Base-by-base conservation (phyloP, 345 rosid genomes). In the Eucalyptus marginata region DNA sequence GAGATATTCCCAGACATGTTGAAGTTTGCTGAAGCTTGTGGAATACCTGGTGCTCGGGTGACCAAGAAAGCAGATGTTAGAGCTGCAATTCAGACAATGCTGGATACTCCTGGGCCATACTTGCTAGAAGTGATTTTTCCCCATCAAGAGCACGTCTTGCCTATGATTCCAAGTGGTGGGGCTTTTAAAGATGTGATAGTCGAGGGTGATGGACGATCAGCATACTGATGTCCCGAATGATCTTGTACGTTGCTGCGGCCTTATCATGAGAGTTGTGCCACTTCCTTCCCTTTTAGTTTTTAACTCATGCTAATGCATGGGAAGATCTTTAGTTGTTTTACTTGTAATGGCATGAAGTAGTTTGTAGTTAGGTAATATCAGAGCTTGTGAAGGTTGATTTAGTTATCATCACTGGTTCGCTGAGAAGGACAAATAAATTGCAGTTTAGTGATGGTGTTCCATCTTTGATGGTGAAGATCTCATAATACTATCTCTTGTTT, bases 151-250 rank as follows among this genome's bases (percentile, higher is more conserved):
- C 99, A 98, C 88, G 99, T 98, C 40, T 90, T 98, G 87, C 98
- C 99, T 76, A 98, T 98, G 99, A 98, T 97, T 91, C 99, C 99
- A 4, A 97, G 97, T 87, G 97, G 98, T 46, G 99, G 99, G 15
- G 94, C 97, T 79, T 98, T 98, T 88, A 97, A 94, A 80, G 99
- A 98, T 92, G 88, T 96, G 90, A 98, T 98, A 86, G 94, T 94
- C 2, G 99, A 97, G 89, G 98, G 99, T 33, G 99, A 98, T 93
- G 99, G 99, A 51, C 94, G 99, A 94, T 93, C 85, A 9, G 88
- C 91, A 5, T 92, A 93, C 87, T 96, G 91, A 93, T 64, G 86
- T 24, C n/a, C 33, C 1, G 3, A 47, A 44, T 68, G 80, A 40
- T 68, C 80, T 33, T 17, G 24, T 8, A 17, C 3, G 24, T 68